Evolutionary conservation across 805 yeast genomes (phyloP), one percentile per base, ranked within the genome.

Genomic region (Saitoella complicata): DNA sequence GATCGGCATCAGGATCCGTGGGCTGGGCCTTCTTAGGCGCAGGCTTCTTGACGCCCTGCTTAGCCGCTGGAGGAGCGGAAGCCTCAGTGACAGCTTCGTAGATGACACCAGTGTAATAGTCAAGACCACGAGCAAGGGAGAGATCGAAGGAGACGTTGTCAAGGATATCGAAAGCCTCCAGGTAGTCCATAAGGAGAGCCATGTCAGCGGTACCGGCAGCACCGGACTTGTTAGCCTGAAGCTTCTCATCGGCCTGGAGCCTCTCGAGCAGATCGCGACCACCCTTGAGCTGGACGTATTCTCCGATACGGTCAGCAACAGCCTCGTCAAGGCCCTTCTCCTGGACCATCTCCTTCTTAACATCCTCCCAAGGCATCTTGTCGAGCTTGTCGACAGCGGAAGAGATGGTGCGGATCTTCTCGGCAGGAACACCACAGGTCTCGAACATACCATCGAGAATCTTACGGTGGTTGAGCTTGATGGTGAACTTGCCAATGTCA

Each of bases 351-450:
- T 91, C 98, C 60, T 75, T 77, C 66, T 76, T 83, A 47, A 91
- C 98, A 1, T 68, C 94, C 43, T 75, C 93, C 98, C 98, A 91
- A 44, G 98, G 95, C 7, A 75, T 67, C 65, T 91, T 91, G 64
- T 91, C 98, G 55, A 91, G 73, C 63, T 91, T 91, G 65, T 91
- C 98, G 38, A 91, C 97, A 31, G 98, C 96, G 53, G 91, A 78
- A 11, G 95, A 83, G 49, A 91, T 76, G 59, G 76, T 84, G 68
- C 98, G 76, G 36, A 88, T 94, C 58, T 91, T 97, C 58, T 83
- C 95, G 33, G 80, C 93, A 49, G 76, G 74, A 36, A 91, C 98
- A 49, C 98, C 98, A 63, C 95, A 83, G 46, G 84, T 85, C 64
- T 81, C 77, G 70, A 91, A 91, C 45, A 91, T 82, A 53, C 98